Conservation (phyloP, 2,329 filamentous ascomycete genomes). For the Hymenoscyphus scutula region DNA sequence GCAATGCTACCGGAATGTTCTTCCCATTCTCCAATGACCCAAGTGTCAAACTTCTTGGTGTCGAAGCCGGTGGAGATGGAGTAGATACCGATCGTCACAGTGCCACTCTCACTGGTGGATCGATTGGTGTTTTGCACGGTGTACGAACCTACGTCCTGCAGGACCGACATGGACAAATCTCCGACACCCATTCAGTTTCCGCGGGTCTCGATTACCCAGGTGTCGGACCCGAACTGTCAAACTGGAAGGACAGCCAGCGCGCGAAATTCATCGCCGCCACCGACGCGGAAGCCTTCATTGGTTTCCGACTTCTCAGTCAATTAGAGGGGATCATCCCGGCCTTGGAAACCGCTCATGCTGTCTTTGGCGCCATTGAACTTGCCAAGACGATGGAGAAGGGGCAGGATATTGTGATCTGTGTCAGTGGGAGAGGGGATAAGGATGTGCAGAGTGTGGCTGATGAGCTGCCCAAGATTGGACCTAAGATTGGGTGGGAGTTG, state of each 20-base stretch:
- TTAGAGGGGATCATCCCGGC: constrained; percentile 96
- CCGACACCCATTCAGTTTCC: constrained; percentile 93
- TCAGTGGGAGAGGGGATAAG: constrained; percentile 94
- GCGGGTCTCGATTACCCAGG: constrained; percentile 96
- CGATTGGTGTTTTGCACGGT: constrained; percentile 91
- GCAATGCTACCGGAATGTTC: constrained; percentile 97
- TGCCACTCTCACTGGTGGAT: constrained; percentile 81
- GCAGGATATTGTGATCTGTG: constrained; percentile 87
- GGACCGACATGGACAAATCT: constrained; percentile 87
- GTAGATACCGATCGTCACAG: constrained; percentile 81
- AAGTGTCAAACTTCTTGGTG: constrained; percentile 83
- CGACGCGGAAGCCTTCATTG: constrained; percentile 83
- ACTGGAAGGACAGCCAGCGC: constrained; percentile 87
- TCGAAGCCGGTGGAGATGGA: constrained; percentile 93
- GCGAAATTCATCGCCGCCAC: constrained; percentile 90
- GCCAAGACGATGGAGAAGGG: constrained; percentile 90
- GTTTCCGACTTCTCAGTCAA: constrained; percentile 81
- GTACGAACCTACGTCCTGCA: constrained; percentile 95
- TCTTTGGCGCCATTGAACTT: constrained; percentile 84
- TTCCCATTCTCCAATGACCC: constrained; percentile 88
- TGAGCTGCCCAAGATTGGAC: constrained; percentile 83
- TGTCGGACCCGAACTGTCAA: constrained; percentile 86
- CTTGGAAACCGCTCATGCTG: constrained; percentile 87
- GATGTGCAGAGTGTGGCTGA: constrained; percentile 98
- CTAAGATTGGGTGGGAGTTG: constrained; percentile 76